Conservation (phyloP, 495 filamentous ascomycete species). For the Penicillium dipodomyicola region DNA sequence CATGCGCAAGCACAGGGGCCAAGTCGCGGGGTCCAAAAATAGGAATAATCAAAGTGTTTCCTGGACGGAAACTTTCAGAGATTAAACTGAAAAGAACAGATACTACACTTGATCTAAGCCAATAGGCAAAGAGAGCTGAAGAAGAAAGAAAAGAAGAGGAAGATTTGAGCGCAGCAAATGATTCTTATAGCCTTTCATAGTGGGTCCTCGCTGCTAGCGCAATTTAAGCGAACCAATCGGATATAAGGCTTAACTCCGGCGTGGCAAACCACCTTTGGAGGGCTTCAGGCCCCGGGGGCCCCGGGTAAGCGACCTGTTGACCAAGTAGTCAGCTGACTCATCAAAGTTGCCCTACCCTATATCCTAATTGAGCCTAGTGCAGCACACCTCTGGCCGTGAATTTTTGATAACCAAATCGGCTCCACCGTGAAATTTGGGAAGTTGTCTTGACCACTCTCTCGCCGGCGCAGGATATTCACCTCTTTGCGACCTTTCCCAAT, state of each 20-base stretch:
- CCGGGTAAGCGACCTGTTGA: neutral
- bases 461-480: constrained; percentile 58
- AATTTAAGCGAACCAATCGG: constrained; percentile 26
- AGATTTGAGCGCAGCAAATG: constrained; percentile 16
- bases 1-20: too few species aligned
- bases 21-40: constrained; percentile 57
- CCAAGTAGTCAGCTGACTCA: neutral
- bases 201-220: constrained; percentile 25
- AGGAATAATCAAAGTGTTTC: constrained; percentile 78
- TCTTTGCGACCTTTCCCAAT: constrained; percentile 54
- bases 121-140: constrained; percentile 59
- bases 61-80: constrained; percentile 65
- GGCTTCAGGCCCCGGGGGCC: too few species aligned
- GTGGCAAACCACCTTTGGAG: too few species aligned
- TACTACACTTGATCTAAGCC: constrained; percentile 97
- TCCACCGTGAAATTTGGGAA: constrained; percentile 31
- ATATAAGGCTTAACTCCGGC: neutral
- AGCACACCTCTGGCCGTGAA: constrained; percentile 24
- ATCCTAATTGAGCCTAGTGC: constrained; percentile 29
- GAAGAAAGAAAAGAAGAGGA: constrained; percentile 49
- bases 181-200: constrained; percentile 30
- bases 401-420: constrained; percentile 22
- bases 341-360: constrained; percentile 27
- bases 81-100: constrained; percentile 99
- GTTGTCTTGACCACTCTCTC: constrained; percentile 32